Evolutionary conservation across 441 rosid species (phyloP).

Genomic region (Populus trichocarpa): DNA sequence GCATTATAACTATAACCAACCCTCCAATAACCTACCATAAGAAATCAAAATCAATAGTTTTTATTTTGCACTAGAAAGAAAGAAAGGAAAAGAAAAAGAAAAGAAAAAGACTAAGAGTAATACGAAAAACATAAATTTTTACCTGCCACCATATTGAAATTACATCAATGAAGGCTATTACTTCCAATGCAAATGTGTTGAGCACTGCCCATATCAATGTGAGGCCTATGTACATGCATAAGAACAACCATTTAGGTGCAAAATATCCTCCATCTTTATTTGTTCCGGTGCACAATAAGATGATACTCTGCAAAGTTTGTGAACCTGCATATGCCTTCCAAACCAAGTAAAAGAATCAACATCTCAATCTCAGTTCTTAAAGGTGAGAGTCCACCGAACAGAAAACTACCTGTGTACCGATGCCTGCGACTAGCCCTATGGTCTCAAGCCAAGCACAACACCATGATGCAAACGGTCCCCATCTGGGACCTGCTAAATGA

Average conservation of each 20-base stretch:
- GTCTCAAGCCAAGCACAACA: conserved; percentile 71
- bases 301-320: conserved; percentile 57
- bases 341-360: conserved; percentile 3
- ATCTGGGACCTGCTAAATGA: conserved; percentile 59
- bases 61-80: neutral
- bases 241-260: conserved; percentile 48
- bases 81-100: neutral
- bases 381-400: neutral
- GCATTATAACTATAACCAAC: conserved; percentile 49
- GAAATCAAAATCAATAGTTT: neutral
- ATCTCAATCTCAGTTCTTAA: neutral
- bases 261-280: conserved; percentile 58
- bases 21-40: conserved; percentile 53
- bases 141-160: conserved; percentile 80
- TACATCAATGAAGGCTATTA: conserved; percentile 51
- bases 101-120: neutral
- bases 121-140: neutral
- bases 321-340: conserved; percentile 62
- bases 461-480: conserved; percentile 76
- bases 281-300: conserved; percentile 51
- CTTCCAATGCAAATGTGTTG: conserved; percentile 54
- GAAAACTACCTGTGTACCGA: conserved; percentile 51
- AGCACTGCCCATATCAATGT: conserved; percentile 56
- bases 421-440: conserved; percentile 57
- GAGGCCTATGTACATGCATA: conserved; percentile 53